phyloP scores from a whole-genome alignment of 805 yeast species.

The Candida maris region DNA sequence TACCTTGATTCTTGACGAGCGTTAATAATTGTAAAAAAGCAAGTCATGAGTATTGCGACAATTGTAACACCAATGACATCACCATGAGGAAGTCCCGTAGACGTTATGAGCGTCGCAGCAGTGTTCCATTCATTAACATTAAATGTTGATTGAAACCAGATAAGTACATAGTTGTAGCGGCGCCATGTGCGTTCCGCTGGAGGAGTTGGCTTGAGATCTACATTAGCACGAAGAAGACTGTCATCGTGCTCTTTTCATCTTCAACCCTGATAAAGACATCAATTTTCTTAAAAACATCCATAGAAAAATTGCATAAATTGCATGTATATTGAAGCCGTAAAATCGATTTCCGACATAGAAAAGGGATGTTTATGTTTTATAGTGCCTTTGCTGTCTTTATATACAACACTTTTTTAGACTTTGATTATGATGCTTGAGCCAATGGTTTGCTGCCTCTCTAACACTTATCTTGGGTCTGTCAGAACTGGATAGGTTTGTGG shows the following conservation, averaged over 20 bases:
- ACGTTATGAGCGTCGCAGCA: constrained; percentile 23
- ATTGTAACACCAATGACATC: constrained; percentile 13
- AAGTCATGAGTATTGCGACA: constrained; percentile 10
- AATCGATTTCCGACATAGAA: too few species aligned
- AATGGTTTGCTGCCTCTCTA: too few species aligned
- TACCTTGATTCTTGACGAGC: constrained; percentile 17
- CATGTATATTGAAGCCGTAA: too few species aligned
- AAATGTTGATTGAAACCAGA: constrained; percentile 22
- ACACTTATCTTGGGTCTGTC: too few species aligned
- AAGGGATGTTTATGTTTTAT: too few species aligned
- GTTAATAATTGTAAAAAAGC: constrained; percentile 15
- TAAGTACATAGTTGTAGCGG: constrained; percentile 17
- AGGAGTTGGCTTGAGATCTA: constrained; percentile 38
- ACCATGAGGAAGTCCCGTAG: constrained; percentile 13
- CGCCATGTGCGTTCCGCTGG: constrained; percentile 34
- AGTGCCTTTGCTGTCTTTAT: too few species aligned
- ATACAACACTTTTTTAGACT: too few species aligned
- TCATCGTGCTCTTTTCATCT: constrained; percentile 23
- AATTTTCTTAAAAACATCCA: constrained; percentile 27
- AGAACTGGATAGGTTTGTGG: too few species aligned
- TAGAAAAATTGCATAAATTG: not conserved
- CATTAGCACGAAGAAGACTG: constrained; percentile 24
- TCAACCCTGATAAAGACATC: constrained; percentile 17
- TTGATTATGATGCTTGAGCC: too few species aligned
- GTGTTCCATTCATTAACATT: constrained; percentile 30